Conservation (phyloP, 164 flowering plant genomes). For the Aristolochia contorta region DNA sequence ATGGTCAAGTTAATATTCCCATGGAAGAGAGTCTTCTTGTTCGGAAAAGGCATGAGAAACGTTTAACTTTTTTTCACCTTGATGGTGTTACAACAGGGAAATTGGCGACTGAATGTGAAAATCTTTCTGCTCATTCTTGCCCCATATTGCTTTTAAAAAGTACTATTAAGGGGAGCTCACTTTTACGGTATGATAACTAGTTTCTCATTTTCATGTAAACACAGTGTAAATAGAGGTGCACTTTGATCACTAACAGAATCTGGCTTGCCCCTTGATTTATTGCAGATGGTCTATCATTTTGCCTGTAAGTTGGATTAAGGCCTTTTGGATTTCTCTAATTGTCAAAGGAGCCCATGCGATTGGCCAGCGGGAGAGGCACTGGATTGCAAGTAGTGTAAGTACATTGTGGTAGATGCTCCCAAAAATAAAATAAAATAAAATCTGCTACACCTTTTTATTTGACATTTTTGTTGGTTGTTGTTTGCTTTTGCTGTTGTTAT, state of each 20-base stretch:
- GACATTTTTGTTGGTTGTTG: too few species aligned
- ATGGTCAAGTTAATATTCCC: conserved; percentile 36
- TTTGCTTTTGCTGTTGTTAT: too few species aligned
- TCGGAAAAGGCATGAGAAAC: conserved; percentile 42
- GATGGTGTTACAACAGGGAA: conserved; percentile 17
- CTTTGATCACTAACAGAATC: too few species aligned
- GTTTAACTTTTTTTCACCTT: conserved; percentile 38
- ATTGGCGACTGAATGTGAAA: conserved; percentile 14
- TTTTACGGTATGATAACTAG: conserved; percentile 11
- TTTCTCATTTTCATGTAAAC: neutral
- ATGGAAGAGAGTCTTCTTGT: conserved; percentile 55
- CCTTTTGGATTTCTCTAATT: conserved; percentile 68
- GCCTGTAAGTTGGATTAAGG: conserved; percentile 77
- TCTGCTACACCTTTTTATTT: neutral
- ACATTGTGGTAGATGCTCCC: conserved; percentile 6
- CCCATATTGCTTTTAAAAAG: conserved; percentile 62
- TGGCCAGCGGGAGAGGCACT: conserved; percentile 81
- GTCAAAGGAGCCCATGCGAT: conserved; percentile 67
- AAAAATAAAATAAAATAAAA: too few species aligned
- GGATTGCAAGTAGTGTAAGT: conserved; percentile 74
- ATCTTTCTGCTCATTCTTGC: conserved; percentile 39
- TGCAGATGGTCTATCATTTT: conserved; percentile 80
- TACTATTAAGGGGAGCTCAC: conserved; percentile 10
- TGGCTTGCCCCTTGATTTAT: neutral
- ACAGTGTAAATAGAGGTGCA: neutral